These are phyloP conservation scores for Diatrype stigma DNA, from an alignment of 2,329 filamentous ascomycete genomes.

Conservation along the genomic window DNA sequence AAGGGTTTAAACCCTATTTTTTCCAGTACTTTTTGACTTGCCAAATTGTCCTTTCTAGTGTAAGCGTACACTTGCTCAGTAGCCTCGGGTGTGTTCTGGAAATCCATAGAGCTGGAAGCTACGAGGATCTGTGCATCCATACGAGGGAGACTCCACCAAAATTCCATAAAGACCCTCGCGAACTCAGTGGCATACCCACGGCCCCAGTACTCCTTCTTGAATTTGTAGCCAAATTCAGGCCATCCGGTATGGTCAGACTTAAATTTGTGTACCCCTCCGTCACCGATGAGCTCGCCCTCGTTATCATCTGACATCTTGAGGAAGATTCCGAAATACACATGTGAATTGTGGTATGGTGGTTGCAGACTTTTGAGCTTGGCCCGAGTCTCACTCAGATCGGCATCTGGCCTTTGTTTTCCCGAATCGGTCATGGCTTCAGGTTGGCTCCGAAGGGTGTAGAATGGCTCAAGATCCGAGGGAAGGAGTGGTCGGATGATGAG, in stretches of 20 bases:
- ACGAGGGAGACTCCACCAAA: slow-evolving; percentile 6
- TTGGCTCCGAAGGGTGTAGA: slow-evolving; percentile 1
- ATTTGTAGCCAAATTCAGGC: slow-evolving; percentile 8
- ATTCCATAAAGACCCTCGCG: slow-evolving; percentile 3
- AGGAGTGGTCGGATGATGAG: slow-evolving; percentile 1
- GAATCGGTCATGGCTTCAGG: slow-evolving; percentile 5
- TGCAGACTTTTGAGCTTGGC: slow-evolving; percentile 5
- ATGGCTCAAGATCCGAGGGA: neutral
- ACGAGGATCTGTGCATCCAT: too few species aligned
- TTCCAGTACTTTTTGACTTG: slow-evolving; percentile 12
- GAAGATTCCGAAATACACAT: slow-evolving; percentile 7
- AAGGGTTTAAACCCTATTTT: slow-evolving; percentile 24
- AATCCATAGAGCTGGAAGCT: too few species aligned
- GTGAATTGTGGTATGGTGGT: neutral
- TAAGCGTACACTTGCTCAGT: slow-evolving; percentile 6
- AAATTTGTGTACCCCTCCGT: slow-evolving; percentile 4
- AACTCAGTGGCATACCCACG: slow-evolving; percentile 8
- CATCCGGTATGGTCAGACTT: slow-evolving; percentile 3
- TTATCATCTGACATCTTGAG: neutral
- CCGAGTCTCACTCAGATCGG: neutral
- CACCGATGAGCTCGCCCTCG: slow-evolving; percentile 6
- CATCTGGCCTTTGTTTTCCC: neutral
- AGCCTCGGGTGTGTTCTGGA: neutral
- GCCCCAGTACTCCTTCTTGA: slow-evolving; percentile 4
- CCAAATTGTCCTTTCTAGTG: neutral